Conservation (phyloP, 805 yeast species). For the Wickerhamomyces subpelliculosus region DNA sequence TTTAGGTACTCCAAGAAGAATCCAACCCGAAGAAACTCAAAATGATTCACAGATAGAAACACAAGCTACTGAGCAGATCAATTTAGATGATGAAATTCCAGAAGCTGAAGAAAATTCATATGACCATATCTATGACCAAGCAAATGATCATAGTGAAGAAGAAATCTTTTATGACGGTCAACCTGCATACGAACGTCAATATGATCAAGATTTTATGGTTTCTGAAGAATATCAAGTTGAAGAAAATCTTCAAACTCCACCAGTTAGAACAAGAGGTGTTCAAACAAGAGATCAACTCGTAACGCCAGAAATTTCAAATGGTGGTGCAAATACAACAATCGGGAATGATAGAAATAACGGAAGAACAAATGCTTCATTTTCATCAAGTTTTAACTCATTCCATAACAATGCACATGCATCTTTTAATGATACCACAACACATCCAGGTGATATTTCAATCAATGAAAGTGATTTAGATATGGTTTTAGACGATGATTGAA, state of each 20-base stretch:
- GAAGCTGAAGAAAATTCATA: conserved; percentile 33
- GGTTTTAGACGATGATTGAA: conserved; percentile 30
- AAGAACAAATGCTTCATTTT: conserved; percentile 5
- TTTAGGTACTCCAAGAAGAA: conserved; percentile 1
- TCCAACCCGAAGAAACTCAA: background rate
- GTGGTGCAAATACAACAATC: conserved; percentile 15
- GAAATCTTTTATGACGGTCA: conserved; percentile 14
- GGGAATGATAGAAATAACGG: conserved; percentile 18
- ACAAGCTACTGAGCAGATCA: conserved; percentile 14
- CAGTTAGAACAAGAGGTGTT: too few relatives aligned
- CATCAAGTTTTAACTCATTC: conserved; percentile 17
- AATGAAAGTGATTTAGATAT: conserved; percentile 36
- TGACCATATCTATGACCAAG: conserved; percentile 29
- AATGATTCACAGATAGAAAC: conserved; percentile 6
- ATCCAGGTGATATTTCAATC: conserved; percentile 19
- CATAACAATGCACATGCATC: conserved; percentile 1
- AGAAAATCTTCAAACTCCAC: too few relatives aligned
- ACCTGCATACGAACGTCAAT: conserved; percentile 6
- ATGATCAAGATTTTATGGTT: conserved; percentile 27
- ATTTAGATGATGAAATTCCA: conserved; percentile 41
- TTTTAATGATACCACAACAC: conserved; percentile 7
- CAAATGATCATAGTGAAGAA: conserved; percentile 21
- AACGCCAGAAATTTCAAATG: conserved; percentile 4
- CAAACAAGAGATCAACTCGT: conserved; percentile 7
- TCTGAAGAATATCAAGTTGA: conserved; percentile 28